Percentiles rank a stretch among this genome's conserved stretches.
Evolutionary conservation across 2,329 filamentous ascomycete genomes (phyloP).

Genomic region (Stachybotrys elegans): DNA sequence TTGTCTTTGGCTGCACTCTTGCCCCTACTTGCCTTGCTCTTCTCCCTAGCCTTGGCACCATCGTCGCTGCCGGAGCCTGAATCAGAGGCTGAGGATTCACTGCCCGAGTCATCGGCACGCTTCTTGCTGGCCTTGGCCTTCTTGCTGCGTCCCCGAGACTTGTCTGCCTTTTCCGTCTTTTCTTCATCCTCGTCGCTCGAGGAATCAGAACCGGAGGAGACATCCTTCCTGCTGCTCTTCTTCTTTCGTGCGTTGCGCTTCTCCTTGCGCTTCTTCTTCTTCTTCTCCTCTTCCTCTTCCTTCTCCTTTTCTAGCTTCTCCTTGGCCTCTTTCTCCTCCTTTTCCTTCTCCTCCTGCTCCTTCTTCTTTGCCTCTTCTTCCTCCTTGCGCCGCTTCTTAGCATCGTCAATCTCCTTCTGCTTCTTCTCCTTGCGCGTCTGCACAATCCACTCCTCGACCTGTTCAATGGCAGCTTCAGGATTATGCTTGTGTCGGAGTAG

Average conservation of each 20-base stretch:
- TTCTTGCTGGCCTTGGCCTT: slow-evolving; percentile 10
- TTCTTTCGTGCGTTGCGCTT: slow-evolving; percentile 16
- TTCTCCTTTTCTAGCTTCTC: slow-evolving; percentile 24
- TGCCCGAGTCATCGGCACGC: not conserved
- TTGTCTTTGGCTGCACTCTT: not conserved
- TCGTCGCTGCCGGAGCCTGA: not conserved
- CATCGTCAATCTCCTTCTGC: slow-evolving; percentile 36
- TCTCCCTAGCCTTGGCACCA: slow-evolving; percentile 4
- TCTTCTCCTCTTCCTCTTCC: slow-evolving; percentile 10
- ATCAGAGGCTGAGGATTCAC: too few species aligned
- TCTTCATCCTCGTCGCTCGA: slow-evolving; percentile 17
- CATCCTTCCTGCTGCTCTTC: slow-evolving; percentile 13
- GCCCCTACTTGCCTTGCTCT: slow-evolving; percentile 8
- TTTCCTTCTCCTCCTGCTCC: slow-evolving; percentile 24
- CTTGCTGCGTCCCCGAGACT: slow-evolving; percentile 11
- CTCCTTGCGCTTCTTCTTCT: slow-evolving; percentile 14
- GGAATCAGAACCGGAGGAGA: slow-evolving; percentile 1
- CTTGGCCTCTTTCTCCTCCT: slow-evolving; percentile 24
- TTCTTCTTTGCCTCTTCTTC: slow-evolving; percentile 30
- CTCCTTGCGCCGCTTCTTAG: slow-evolving; percentile 33
- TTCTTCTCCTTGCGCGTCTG: slow-evolving; percentile 45
- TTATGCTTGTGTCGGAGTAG: slow-evolving; percentile 51
- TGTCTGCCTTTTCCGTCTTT: slow-evolving; percentile 14
- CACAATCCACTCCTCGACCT: slow-evolving; percentile 43
- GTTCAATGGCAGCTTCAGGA: slow-evolving; percentile 42